These are phyloP conservation scores for Tylopilus balloui DNA, from an alignment of 768 basidiomycete species.

Conservation along the genomic window DNA sequence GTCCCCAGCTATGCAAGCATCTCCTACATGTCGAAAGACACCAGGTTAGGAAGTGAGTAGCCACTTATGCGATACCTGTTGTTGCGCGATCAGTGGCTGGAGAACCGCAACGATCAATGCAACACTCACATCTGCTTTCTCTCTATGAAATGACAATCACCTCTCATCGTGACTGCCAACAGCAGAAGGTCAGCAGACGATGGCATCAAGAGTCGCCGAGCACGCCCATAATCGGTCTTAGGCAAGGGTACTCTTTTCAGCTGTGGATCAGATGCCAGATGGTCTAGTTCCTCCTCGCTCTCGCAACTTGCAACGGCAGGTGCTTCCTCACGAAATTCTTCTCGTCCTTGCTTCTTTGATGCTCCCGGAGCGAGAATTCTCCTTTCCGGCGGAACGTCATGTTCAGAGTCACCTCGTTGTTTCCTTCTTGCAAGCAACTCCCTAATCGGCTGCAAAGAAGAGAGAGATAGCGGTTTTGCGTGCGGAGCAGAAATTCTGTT, in stretches of 20 bases:
- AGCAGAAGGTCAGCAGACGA: conserved; percentile 31
- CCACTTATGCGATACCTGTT: conserved; percentile 36
- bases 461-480: neutral
- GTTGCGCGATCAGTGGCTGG: conserved; percentile 14
- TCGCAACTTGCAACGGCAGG: conserved; percentile 13
- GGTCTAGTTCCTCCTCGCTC: conserved; percentile 13
- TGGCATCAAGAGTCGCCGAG: conserved; percentile 32
- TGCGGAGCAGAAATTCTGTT: conserved; percentile 2
- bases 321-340: conserved; percentile 5
- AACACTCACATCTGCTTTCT: conserved; percentile 28
- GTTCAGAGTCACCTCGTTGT: conserved; percentile 3
- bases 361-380: neutral
- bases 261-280: conserved; percentile 17
- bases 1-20: conserved; percentile 42
- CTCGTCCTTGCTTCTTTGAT: conserved; percentile 9
- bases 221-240: conserved; percentile 29
- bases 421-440: conserved; percentile 6
- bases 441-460: conserved; percentile 16
- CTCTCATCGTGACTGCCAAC: conserved; percentile 43
- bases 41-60: conserved; percentile 37
- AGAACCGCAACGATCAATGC: neutral
- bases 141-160: conserved; percentile 42
- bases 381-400: conserved; percentile 2
- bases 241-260: conserved; percentile 31
- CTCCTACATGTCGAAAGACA: conserved; percentile 39